phyloP scores from a whole-genome alignment of 2,329 filamentous ascomycete species.

The Ophiostoma triangulosporum region DNA sequence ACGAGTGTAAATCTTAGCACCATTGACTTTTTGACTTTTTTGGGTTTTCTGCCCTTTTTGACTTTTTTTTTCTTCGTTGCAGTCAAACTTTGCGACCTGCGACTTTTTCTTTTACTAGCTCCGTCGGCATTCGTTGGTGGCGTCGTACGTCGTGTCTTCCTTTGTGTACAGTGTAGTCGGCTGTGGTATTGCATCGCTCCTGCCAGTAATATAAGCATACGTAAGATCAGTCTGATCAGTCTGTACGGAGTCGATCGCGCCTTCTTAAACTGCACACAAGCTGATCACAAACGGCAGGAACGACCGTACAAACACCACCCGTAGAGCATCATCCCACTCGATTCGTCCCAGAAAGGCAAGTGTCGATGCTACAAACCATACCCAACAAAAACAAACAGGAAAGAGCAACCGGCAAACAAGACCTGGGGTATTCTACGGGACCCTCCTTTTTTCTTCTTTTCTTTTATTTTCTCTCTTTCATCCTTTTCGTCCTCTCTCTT shows the following conservation, averaged over 20 bases:
- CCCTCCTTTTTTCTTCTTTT: background rate
- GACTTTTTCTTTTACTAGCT: background rate
- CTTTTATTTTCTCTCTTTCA: background rate
- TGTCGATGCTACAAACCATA: too few relatives aligned
- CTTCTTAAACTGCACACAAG: background rate
- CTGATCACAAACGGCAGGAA: background rate
- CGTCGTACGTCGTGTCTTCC: background rate
- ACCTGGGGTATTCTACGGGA: background rate
- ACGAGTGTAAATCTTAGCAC: constrained; percentile 9
- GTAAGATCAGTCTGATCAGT: too few relatives aligned
- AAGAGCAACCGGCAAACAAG: background rate
- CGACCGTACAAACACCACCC: background rate
- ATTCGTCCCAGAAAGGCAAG: background rate
- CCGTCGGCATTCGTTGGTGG: background rate
- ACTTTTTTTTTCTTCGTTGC: background rate
- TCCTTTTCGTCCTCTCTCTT: background rate
- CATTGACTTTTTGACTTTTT: too few relatives aligned
- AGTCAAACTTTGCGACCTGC: background rate
- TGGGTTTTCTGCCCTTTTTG: constrained; percentile 1
- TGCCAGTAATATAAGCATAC: too few relatives aligned
- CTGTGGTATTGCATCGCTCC: too few relatives aligned
- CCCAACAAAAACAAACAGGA: background rate
- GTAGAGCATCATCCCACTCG: background rate
- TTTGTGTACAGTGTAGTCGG: background rate
- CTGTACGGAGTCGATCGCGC: too few relatives aligned